A percentile compares a stretch with the other conserved stretches of the same genome.
These are phyloP conservation scores for Diaporthe batatas DNA, from an alignment of 2,329 filamentous ascomycete species.

Conservation along the genomic window DNA sequence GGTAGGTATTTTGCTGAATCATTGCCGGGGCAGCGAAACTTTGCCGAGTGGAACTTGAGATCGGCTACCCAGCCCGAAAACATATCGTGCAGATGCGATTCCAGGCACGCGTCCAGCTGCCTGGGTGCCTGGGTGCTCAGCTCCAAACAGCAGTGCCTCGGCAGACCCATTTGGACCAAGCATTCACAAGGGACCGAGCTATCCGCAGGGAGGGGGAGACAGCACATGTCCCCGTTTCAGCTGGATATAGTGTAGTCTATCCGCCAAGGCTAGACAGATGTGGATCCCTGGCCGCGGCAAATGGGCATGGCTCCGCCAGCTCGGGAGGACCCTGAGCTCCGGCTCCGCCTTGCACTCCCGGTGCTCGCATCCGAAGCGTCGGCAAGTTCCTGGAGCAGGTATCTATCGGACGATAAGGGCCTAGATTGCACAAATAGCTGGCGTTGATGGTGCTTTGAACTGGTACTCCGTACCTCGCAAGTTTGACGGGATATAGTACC, in stretches of 20 bases:
- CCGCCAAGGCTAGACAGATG: not conserved
- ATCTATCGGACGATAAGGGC: no score
- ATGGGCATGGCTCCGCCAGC: not conserved
- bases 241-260: not conserved
- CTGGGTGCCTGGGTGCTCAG: no score
- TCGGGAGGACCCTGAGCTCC: conserved; percentile 15
- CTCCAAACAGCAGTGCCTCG: conserved; percentile 1
- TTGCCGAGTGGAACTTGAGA: not conserved
- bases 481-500: no score
- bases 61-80: no score
- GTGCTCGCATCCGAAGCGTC: not conserved
- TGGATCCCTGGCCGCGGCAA: conserved; percentile 16
- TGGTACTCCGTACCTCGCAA: not conserved
- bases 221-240: conserved; percentile 31
- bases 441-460: not conserved
- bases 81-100: not conserved
- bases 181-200: conserved; percentile 30
- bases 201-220: not conserved
- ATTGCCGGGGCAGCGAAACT: not conserved
- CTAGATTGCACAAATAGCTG: not conserved
- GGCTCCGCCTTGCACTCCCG: conserved; percentile 10
- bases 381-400: no score
- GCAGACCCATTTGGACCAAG: conserved; percentile 14
- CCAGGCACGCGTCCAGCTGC: no score
- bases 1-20: conserved; percentile 5